Evolutionary conservation across 2,329 filamentous ascomycete genomes (phyloP).

Genomic region (Epichloe amarillans): DNA sequence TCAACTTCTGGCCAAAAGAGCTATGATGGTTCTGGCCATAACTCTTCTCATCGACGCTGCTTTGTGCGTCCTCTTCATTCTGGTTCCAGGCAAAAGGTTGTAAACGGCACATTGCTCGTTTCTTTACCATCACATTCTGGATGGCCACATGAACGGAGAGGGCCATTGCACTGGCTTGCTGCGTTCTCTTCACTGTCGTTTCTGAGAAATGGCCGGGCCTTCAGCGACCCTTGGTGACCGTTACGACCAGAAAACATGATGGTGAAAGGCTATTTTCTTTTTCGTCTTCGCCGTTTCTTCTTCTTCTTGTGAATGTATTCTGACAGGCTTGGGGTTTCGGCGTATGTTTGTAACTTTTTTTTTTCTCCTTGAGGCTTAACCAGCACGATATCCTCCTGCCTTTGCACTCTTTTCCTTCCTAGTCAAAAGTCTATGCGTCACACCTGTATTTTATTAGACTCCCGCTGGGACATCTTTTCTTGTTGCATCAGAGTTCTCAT

Average conservation of each 20-base stretch:
- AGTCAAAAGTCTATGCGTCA: too few relatives aligned
- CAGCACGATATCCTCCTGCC: not conserved
- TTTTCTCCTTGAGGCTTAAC: not conserved
- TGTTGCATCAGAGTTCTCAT: not conserved
- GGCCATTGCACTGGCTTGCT: slow-evolving; percentile 1
- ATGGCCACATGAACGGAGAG: not conserved
- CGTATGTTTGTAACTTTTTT: not conserved
- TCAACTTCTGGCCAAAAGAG: slow-evolving; percentile 69
- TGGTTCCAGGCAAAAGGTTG: slow-evolving; percentile 79
- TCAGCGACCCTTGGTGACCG: slow-evolving; percentile 3
- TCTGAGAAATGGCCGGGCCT: slow-evolving; percentile 2
- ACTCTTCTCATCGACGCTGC: slow-evolving; percentile 66
- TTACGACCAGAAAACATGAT: slow-evolving; percentile 3
- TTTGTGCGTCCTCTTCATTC: slow-evolving; percentile 81
- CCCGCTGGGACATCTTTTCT: not conserved
- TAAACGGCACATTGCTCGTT: slow-evolving; percentile 22
- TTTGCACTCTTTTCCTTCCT: not conserved
- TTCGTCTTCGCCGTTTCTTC: not conserved
- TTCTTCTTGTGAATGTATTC: slow-evolving; percentile 3
- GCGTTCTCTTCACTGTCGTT: not conserved
- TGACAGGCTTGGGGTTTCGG: slow-evolving; percentile 1
- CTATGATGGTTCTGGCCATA: slow-evolving; percentile 65
- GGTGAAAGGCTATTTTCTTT: not conserved
- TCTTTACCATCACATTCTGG: not conserved
- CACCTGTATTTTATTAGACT: not conserved